Evolutionary conservation across 1,284 basidiomycete species (phyloP), one percentile per base, ranked within the genome.

Genomic region (Mycena sp.): DNA sequence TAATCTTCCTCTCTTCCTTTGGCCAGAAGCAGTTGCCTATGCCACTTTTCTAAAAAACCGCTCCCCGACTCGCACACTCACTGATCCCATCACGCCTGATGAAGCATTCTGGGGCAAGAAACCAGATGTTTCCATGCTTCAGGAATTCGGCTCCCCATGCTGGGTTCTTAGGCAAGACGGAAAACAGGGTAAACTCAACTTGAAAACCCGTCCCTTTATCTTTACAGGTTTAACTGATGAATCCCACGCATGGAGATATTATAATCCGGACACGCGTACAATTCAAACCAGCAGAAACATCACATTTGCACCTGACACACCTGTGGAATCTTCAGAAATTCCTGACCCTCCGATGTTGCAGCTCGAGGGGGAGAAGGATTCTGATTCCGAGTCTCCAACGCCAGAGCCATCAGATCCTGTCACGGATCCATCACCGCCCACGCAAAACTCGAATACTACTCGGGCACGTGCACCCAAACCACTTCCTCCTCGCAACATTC

Each of bases 1-100:
- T 12, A 65, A 74, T 7, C 63, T 81, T 21, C 77, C 78, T 3
- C 48, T 61, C 5, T 75, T 67, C 43, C 70, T 82, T 6, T 83
- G 81, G 80, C 74, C 76, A 4, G 75, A 82, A 58, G 80, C 80
- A 5, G 61, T 80, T 17, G 35, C 67, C 10, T 74, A 80, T 56
- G 72, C 77, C 0, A 64, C 64, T 21, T 77, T 75, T 53, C 17
- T 77, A 6, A 67, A 69, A 43, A 76, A 78, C 59, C 58, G 69
- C 0, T 65, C 70, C 5, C 71, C 73, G 10, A 71, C 70, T 4
- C 55, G 56, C 19, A 60, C 73, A 10, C 70, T 69, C 44, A 29
- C 25, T 30, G 9, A 53, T 19, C 16, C 63, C 23, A 68, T 58
- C 23, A 74, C 74, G 3, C 75, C 73, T 4, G 45, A 71, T 55